Base-by-base conservation (phyloP, 352 stramenopile species). In the Salisapilia sapeloensis region DNA sequence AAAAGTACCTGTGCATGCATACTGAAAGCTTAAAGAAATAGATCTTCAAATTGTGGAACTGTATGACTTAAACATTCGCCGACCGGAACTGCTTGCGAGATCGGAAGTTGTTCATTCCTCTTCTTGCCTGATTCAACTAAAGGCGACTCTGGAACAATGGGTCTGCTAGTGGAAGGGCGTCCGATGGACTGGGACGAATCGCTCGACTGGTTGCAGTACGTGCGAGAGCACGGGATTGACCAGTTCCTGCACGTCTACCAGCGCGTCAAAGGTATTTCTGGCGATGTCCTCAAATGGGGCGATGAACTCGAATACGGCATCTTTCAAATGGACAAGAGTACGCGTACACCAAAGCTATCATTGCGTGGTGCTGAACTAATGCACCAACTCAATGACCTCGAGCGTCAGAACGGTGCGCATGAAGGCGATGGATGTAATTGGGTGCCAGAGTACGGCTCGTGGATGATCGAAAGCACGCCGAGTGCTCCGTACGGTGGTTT, bases 281-380 rank as follows among this genome's bases (percentile, higher is more conserved):
- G 84, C 32, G 85, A 97, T 56, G 85, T 94, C 50, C 67, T 99
- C 30, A 80, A 96, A 37, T 98, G 92, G 91, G 93, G 93, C 39
- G 94, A 98, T 65, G 93, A 99, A 59, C 92, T 99, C 50, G 95
- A 99, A 72, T 98, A 98, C 56, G 93, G 94, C 38, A 79, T 98
- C 32, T 98, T 98, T 67, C 67, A 91, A 35, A 62, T 98, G 46
- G 91, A 98, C 47, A 44, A 50, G 9, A 50, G 74, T 26, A 48
- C 55, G 9, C 95, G 92, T 40, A 81, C 79, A 41, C 64, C 93
- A 29, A 72, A 81, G 26, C 50, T 98, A 23, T 84, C 75, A 33
- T 74, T 98, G 23, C 74, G 92, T 28, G 92, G 82, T 13, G 92
- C 84, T 38, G 92, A 96, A 74, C 94, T 97, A 35, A 79, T 97